Conservation (phyloP, 805 yeast species). For the Cyberlindnera amylophila region DNA sequence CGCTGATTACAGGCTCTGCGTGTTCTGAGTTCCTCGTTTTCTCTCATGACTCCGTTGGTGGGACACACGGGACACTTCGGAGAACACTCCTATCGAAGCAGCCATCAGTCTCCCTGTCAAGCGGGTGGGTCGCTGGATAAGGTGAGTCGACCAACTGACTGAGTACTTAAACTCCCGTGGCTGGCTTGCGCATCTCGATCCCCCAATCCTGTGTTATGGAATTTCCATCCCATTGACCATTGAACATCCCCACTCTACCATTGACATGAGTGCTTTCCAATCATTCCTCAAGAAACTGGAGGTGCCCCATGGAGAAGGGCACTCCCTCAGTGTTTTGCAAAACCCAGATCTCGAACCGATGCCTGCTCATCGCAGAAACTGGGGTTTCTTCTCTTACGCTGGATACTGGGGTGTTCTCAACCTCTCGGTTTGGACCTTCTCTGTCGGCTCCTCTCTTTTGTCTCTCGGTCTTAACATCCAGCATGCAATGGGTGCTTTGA, state of each 20-base stretch:
- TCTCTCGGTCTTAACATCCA: slow-evolving; percentile 36
- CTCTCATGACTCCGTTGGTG: too few species aligned
- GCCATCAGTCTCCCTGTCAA: too few species aligned
- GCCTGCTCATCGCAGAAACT: slow-evolving; percentile 33
- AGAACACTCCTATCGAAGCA: too few species aligned
- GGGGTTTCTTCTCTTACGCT: slow-evolving; percentile 34
- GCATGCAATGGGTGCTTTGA: slow-evolving; percentile 39
- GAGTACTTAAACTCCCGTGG: not conserved
- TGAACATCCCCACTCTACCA: too few species aligned
- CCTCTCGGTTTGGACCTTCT: slow-evolving; percentile 35
- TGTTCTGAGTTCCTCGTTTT: too few species aligned
- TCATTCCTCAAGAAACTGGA: slow-evolving; percentile 16
- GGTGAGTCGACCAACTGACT: too few species aligned
- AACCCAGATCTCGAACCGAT: slow-evolving; percentile 39
- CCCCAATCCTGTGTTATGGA: too few species aligned
- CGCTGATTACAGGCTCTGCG: too few species aligned
- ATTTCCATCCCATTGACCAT: too few species aligned
- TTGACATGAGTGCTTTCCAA: not conserved
- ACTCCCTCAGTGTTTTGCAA: slow-evolving; percentile 22
- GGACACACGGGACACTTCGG: too few species aligned
- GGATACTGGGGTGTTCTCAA: slow-evolving; percentile 36
- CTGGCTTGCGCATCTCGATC: too few species aligned
- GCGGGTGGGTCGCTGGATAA: too few species aligned
- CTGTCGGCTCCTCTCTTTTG: slow-evolving; percentile 37
- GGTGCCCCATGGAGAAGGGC: slow-evolving; percentile 24